phyloP scores from a whole-genome alignment of 1,284 basidiomycete species.

The Coriolopsis trogii region DNA sequence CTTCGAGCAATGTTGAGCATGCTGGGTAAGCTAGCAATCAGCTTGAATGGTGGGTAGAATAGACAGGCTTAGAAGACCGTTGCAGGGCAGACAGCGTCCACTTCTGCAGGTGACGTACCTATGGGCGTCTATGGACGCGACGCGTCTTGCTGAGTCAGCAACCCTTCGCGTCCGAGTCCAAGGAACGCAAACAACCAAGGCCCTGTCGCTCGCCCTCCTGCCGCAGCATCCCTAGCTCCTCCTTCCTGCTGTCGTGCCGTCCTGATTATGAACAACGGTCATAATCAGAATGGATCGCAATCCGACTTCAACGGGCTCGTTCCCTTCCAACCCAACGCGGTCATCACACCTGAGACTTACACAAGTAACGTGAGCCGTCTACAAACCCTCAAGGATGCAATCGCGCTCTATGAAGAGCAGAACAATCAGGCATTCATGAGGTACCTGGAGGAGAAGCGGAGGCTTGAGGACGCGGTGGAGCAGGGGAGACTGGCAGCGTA shows the following conservation, averaged over 20 bases:
- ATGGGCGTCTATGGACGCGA: constrained; percentile 17
- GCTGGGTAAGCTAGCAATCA: not conserved
- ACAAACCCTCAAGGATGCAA: constrained; percentile 31
- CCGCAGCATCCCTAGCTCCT: not conserved
- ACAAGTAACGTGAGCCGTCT: constrained; percentile 37
- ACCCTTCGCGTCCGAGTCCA: not conserved
- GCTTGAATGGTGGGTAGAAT: too few relatives aligned
- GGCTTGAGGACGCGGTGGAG: constrained; percentile 33
- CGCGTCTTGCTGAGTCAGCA: constrained; percentile 16
- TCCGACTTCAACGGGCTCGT: constrained; percentile 8
- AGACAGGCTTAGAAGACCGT: too few relatives aligned
- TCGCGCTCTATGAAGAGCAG: constrained; percentile 34
- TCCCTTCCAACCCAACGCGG: constrained; percentile 7
- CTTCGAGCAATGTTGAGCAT: constrained; percentile 9
- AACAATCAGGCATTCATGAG: constrained; percentile 39
- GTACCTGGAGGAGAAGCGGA: constrained; percentile 34
- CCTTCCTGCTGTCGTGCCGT: not conserved
- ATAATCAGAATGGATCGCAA: not conserved
- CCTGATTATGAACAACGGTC: constrained; percentile 24
- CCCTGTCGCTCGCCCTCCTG: not conserved
- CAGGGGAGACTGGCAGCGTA: constrained; percentile 45
- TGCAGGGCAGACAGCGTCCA: not conserved
- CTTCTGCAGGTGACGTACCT: constrained; percentile 5
- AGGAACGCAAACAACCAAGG: not conserved
- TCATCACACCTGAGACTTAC: constrained; percentile 26